Base-by-base conservation (phyloP, 1,139 yeast species). In the Blastobotrys niveus region DNA sequence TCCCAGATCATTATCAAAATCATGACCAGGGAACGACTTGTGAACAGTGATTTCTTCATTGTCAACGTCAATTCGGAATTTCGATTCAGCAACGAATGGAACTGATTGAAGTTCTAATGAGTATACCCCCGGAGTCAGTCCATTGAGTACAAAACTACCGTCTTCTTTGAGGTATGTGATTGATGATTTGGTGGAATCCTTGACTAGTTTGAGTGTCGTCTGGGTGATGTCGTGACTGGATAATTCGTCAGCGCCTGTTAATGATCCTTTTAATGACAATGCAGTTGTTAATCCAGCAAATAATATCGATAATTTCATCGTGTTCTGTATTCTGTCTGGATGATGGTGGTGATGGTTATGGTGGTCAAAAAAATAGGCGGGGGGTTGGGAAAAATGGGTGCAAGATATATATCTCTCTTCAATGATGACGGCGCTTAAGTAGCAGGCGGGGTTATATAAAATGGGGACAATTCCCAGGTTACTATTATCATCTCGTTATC, bases 11-110 rank as follows among this genome's bases (percentile, higher is more conserved):
- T 46, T 49, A 35, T 40, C 45, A 33, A 56, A 46, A 26, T 57
- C 57, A 40, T 62, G 64, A 27, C 65, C 66, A 17, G 48, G 42
- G 14, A 53, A 48, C 8, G 62, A 54, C 42, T 57, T 52, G 48
- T 58, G 56, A 22, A 58, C 59, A 9, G 42, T 48, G 34, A 56
- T 45, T 8, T 42, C 52, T 21, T 47, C 49, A 15, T 52, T 42
- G 12, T 50, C 45, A 10, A 66, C 53, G 19, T 59, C 60, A 12
- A 67, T 58, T 7, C 61, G 46, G 40, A 52, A 54, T 9, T 22
- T 41, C 27, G 53, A 43, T 5, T 50, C 46, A 8, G 37, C 26
- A 14, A 3, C 51, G 39, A 12, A 45, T 20, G 30, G 53, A 40
- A 18, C 55, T 45, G 15, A 54, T 37, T 20, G 58, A 48, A 35